phyloP scores from a whole-genome alignment of 805 yeast species.

The Cyberlindnera euphorbiiphila region DNA sequence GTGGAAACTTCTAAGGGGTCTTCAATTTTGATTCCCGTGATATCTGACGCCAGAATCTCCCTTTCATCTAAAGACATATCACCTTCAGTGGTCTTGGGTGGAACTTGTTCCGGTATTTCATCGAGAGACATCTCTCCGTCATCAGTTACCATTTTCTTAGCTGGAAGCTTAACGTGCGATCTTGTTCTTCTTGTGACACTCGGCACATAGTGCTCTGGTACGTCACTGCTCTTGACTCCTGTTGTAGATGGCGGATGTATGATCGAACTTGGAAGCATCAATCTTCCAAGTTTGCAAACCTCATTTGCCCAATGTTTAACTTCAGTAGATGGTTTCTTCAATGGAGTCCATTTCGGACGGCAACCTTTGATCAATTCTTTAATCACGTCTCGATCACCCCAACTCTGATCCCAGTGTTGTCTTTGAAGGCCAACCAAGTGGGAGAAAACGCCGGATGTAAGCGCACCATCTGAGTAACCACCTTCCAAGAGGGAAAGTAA shows the following conservation, averaged over 20 bases:
- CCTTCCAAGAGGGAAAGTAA: slow-evolving; percentile 75
- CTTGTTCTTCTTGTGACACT: slow-evolving; percentile 17
- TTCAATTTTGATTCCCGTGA: slow-evolving; percentile 10
- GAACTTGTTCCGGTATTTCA: slow-evolving; percentile 9
- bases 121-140: slow-evolving; percentile 18
- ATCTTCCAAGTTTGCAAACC: slow-evolving; percentile 55
- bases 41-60: slow-evolving; percentile 8
- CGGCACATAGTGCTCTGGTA: slow-evolving; percentile 9
- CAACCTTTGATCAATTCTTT: slow-evolving; percentile 68
- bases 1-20: slow-evolving; percentile 9
- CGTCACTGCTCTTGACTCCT: background rate
- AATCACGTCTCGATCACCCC: slow-evolving; percentile 62
- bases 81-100: slow-evolving; percentile 2
- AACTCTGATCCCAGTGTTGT: slow-evolving; percentile 53
- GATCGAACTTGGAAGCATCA: slow-evolving; percentile 49
- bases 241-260: slow-evolving; percentile 15
- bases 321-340: slow-evolving; percentile 48
- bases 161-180: slow-evolving; percentile 15
- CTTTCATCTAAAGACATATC: slow-evolving; percentile 13
- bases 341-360: slow-evolving; percentile 59
- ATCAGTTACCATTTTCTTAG: slow-evolving; percentile 18
- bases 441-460: slow-evolving; percentile 73
- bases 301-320: slow-evolving; percentile 61
- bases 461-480: slow-evolving; percentile 81
- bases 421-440: slow-evolving; percentile 70